Base-by-base conservation (phyloP, 768 basidiomycete species). In the Rhizopogon vinicolor region DNA sequence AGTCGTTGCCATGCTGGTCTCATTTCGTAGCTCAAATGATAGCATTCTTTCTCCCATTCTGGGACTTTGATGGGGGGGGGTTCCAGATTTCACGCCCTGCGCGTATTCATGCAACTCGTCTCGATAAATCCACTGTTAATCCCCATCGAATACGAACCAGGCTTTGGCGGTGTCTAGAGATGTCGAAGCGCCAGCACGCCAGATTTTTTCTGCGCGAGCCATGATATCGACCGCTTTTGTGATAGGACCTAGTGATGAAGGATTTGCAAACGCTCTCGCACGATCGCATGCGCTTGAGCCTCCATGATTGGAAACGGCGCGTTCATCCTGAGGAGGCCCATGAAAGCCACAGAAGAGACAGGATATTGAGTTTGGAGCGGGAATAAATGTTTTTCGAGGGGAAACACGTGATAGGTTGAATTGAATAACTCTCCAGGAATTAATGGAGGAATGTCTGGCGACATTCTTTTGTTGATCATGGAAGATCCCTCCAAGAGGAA, bases 271-370 rank as follows among this genome's bases (percentile, higher is more conserved):
- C 60, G 78, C 81, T 19, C 75, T 19, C 75, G 74, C 18, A 85
- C 65, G 8, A 82, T 76, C 2, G 83, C 86, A 0, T 79, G 81
- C 0, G 86, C 85, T 69, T 95, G 93, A 0, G 81, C 82, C 68
- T 96, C 91, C 44, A 86, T 75, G 0, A 93, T 63, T 1, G 91
- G 91, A 56, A 95, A 80, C 4, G 92, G 93, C 0, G 78, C 78
- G 22, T 91, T 82, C 29, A 74, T 72, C 31, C 75, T 65, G 0
- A 75, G 75, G 10, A 91, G 78, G 1, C 87, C 82, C 48, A 88
- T 72, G 68, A 93, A 90, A 7, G 82, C 86, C 41, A 91, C 63
- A 7, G 78, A 78, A 1, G 74, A 64, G 1, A 76, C 72, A 75
- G 84, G 62, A 73, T 78, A 41, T 61, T 57, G 35, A 61, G 55